These are phyloP conservation scores for Microcera coccophila DNA, from an alignment of 2,329 filamentous ascomycete genomes.

Conservation along the genomic window DNA sequence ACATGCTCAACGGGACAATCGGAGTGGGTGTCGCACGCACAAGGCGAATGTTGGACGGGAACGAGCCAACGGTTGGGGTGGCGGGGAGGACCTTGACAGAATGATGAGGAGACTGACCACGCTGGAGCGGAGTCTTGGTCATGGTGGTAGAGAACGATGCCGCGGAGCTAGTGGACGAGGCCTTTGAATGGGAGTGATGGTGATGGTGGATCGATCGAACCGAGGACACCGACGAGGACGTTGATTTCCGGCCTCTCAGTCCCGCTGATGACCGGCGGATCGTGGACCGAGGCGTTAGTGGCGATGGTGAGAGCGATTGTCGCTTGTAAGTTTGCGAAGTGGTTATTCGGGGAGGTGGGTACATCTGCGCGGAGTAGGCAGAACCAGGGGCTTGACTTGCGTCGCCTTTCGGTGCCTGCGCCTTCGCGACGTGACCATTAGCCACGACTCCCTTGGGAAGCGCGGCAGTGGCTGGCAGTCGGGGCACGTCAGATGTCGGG, in stretches of 20 bases:
- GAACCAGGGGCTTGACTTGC: conserved; percentile 22
- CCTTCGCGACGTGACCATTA: conserved; percentile 45
- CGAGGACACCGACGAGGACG: conserved; percentile 89
- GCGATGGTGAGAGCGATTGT: conserved; percentile 80
- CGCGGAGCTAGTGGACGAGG: conserved; percentile 84
- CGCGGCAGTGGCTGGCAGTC: conserved; percentile 38
- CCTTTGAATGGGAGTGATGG: conserved; percentile 85
- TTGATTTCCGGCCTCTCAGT: conserved; percentile 87
- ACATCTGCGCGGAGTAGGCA: conserved; percentile 27
- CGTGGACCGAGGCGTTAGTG: conserved; percentile 81
- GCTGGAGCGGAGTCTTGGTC: conserved; percentile 61
- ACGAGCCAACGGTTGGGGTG: conserved; percentile 69
- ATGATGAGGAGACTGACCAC: conserved; percentile 74
- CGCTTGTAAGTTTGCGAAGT: conserved; percentile 55
- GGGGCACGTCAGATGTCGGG: conserved; percentile 37
- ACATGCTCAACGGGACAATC: conserved; percentile 48
- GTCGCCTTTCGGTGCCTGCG: conserved; percentile 12
- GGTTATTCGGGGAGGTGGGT: conserved; percentile 29
- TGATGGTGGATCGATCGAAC: conserved; percentile 87
- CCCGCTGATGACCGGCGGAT: conserved; percentile 80
- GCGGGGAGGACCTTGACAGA: conserved; percentile 94
- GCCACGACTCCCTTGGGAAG: conserved; percentile 50
- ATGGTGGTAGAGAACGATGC: conserved; percentile 67
- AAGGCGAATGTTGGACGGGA: conserved; percentile 82
- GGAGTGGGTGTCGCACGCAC: conserved; percentile 63